Base-by-base conservation (phyloP, 495 filamentous ascomycete species). In the Bacidia rubella region DNA sequence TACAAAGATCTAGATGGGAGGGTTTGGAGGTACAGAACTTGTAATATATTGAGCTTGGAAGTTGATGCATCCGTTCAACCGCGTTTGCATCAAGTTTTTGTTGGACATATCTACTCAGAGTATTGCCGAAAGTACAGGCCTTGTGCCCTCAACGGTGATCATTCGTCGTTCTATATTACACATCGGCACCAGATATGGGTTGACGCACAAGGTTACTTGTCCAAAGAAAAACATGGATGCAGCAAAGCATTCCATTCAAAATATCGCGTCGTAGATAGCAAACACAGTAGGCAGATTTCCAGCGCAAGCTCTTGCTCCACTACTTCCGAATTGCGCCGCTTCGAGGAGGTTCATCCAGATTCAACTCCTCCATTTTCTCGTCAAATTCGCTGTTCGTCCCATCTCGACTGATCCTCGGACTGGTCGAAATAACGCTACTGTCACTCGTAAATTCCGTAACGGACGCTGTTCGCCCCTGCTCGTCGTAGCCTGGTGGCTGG, bases 341-440 rank as follows among this genome's bases (percentile, higher is more conserved):
- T 26, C 23, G 11, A 24, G 7, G 24, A n/a, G 24, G 11, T 5
- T 50, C 47, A 20, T 49, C 52, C 38, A 60, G 29, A 20, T 47
- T 55, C 32, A 60, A 52, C 11, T 53, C 55, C 45, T 62, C 60
- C 41, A 62, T 29, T 20, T 62, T 57, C 51, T 57, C 57, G 41
- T 55, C 60, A 26, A 52, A 54, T 22, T 57, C 54, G 29, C 57
- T 62, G n/a, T 55, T 53, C 21, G 52, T 54, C 7, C 57, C 60
- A 47, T 62, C 60, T n/a, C 57, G 57, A 47, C 60, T 62, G 15
- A 60, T 60, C 50, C 60, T 51, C 26, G 60, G 60, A 56, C 58
- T 60, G 12, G 60, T 62, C 40, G 54, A 57, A 20, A 62, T 49
- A 35, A 62, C 60, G 19, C 60, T 62, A 40, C 60, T 62, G 27